Conservation (phyloP, 2,329 filamentous ascomycete genomes). For the Aspergillus terreus region DNA sequence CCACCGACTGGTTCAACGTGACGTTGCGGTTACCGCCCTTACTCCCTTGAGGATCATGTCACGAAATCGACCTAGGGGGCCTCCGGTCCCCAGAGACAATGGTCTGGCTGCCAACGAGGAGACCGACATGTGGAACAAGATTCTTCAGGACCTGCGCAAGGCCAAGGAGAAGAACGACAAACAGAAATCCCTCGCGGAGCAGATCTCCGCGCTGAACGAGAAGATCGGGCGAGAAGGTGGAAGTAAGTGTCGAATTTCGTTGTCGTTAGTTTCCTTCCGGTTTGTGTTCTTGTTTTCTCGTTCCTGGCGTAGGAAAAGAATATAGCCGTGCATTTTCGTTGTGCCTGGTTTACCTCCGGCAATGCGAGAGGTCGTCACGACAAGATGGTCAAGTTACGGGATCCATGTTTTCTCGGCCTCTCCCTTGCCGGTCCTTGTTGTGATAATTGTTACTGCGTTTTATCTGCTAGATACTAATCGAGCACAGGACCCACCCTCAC, state of each 20-base stretch:
- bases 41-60: slow-evolving; percentile 29
- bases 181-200: slow-evolving; percentile 35
- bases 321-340: background rate
- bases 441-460: background rate
- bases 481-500: slow-evolving; percentile 32
- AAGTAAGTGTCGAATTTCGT: slow-evolving; percentile 30
- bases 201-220: slow-evolving; percentile 41
- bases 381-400: too few relatives aligned
- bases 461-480: slow-evolving; percentile 10
- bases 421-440: too few relatives aligned
- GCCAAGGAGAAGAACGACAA: slow-evolving; percentile 44
- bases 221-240: slow-evolving; percentile 41
- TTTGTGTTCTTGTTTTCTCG: background rate
- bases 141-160: slow-evolving; percentile 40
- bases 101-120: slow-evolving; percentile 43
- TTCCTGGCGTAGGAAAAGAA: background rate
- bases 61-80: slow-evolving; percentile 39
- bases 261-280: background rate
- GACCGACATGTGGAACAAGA: slow-evolving; percentile 44
- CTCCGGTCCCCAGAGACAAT: slow-evolving; percentile 37
- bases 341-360: background rate
- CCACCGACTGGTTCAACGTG: background rate
- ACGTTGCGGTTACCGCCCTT: background rate
- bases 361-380: background rate
- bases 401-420: too few relatives aligned